A percentile compares a stretch with the other conserved stretches of the same genome.
Evolutionary conservation across 805 yeast species (phyloP).

Genomic region (Jamesozyma gamospora): DNA sequence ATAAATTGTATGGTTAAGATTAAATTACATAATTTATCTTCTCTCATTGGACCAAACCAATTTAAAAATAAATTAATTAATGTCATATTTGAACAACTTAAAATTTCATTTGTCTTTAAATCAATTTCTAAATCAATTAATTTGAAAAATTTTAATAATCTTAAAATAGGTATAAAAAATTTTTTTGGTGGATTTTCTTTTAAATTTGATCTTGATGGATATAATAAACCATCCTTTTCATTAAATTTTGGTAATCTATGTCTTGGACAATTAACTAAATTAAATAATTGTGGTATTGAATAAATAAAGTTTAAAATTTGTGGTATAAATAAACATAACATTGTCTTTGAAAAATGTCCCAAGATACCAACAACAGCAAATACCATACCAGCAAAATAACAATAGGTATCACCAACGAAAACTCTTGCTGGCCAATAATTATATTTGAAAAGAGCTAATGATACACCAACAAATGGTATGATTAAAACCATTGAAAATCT

Average conservation of each 20-base stretch:
- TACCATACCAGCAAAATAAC: constrained; percentile 98
- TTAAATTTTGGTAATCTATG: constrained; percentile 83
- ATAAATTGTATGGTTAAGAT: constrained; percentile 54
- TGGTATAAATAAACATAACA: constrained; percentile 76
- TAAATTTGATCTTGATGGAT: constrained; percentile 54
- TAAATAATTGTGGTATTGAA: constrained; percentile 85
- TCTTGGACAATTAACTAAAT: constrained; percentile 86
- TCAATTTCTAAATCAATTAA: constrained; percentile 39
- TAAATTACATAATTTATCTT: constrained; percentile 57
- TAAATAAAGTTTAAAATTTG: constrained; percentile 85
- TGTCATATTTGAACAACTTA: constrained; percentile 70
- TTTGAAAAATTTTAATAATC: constrained; percentile 37
- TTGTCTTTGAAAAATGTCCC: constrained; percentile 93
- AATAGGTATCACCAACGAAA: constrained; percentile 96
- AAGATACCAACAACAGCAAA: constrained; percentile 93
- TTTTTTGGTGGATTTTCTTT: constrained; percentile 28
- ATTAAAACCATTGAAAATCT: constrained; percentile 68
- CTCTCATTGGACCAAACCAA: constrained; percentile 84
- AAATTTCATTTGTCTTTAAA: constrained; percentile 23
- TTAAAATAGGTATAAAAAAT: constrained; percentile 30
- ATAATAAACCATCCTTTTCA: constrained; percentile 55
- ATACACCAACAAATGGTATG: constrained; percentile 80
- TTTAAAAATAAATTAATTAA: constrained; percentile 74
- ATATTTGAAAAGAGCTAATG: constrained; percentile 60
- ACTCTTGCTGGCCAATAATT: constrained; percentile 90